Base-by-base conservation (phyloP, 805 yeast species). In the Scheffersomyces ergatensis region DNA sequence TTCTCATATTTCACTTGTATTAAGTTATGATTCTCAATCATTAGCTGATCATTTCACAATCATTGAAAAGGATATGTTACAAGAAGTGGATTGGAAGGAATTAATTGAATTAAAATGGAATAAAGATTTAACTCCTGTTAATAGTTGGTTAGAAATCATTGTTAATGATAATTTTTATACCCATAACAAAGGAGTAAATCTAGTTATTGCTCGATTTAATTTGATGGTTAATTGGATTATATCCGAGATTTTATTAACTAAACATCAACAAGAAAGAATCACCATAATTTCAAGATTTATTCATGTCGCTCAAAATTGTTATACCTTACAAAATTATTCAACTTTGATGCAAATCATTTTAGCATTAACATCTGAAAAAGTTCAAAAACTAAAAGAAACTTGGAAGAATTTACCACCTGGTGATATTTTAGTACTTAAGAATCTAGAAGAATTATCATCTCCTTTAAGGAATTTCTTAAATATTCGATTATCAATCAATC, bases 41-140 rank as follows among this genome's bases (percentile, higher is more conserved):
- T 63, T 93, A 23, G 89, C 95, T 5, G 77, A 82, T 47, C 97
- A 92, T 48, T 72, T 92, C 62, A 92, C 98, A 0, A 58, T 87
- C 36, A 85, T 92, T 47, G 99, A 93, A 60, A 72, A 82, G 39
- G 98, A 93, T 59, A 77, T 89, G 33, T 62, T 90, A 17, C 74
- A 79, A 38, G 96, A 89, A 53, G 76, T 93, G 30, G 97, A 92
- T 59, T 92, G 98, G 97, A 83, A 81, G 52, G 96, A 89, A 49
- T 71, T 92, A 33, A 72, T 90, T 33, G 90, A 88, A 46, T 65
- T 86, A 46, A 74, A 79, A 36, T 85, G 96, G 89, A 77, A 79
- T 38, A 76, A 77, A 43, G 78, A 80, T 26, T 60, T 85, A 36
- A 76, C 74, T 1, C 84, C 89, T 1, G 82, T 81, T 17, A 81